Evolutionary conservation across 768 basidiomycete genomes (phyloP).

Genomic region (Pluteus cervinus): DNA sequence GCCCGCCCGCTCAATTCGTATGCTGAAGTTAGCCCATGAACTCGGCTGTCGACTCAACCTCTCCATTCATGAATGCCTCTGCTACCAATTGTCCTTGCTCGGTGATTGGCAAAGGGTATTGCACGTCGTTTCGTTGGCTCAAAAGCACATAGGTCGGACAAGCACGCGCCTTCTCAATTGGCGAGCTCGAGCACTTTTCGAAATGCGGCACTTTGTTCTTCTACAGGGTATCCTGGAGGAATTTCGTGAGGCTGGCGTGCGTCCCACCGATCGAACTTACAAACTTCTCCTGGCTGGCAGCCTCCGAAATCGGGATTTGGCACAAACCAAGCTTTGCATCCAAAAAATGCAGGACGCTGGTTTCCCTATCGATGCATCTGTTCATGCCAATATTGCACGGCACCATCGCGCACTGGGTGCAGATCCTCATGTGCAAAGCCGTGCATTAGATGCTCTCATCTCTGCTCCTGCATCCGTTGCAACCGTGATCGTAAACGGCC

Average conservation of each 20-base stretch:
- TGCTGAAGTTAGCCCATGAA: conserved; percentile 41
- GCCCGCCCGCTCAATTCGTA: conserved; percentile 37
- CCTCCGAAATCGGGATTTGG: conserved; percentile 62
- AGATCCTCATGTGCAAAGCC: conserved; percentile 46
- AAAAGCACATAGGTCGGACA: conserved; percentile 39
- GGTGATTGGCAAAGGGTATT: conserved; percentile 48
- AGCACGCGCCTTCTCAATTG: conserved; percentile 64
- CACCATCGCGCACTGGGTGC: conserved; percentile 56
- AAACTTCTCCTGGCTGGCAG: conserved; percentile 64
- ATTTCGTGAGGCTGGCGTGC: conserved; percentile 38
- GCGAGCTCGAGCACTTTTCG: conserved; percentile 56
- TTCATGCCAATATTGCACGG: conserved; percentile 53
- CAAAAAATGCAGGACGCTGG: conserved; percentile 52
- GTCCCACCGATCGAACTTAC: conserved; percentile 57
- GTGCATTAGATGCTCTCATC: conserved; percentile 44
- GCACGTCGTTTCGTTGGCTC: conserved; percentile 40
- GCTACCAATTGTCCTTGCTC: conserved; percentile 39
- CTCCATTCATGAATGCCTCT: conserved; percentile 53
- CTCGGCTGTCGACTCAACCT: conserved; percentile 45
- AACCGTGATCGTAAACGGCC: conserved; percentile 63
- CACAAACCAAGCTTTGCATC: conserved; percentile 47
- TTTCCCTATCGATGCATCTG: conserved; percentile 45
- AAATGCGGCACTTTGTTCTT: conserved; percentile 40
- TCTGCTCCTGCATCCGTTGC: conserved; percentile 35
- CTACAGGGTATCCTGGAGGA: conserved; percentile 43